phyloP scores from a whole-genome alignment of 2,329 filamentous ascomycete genomes.

The Paraphaeosphaeria minitans region DNA sequence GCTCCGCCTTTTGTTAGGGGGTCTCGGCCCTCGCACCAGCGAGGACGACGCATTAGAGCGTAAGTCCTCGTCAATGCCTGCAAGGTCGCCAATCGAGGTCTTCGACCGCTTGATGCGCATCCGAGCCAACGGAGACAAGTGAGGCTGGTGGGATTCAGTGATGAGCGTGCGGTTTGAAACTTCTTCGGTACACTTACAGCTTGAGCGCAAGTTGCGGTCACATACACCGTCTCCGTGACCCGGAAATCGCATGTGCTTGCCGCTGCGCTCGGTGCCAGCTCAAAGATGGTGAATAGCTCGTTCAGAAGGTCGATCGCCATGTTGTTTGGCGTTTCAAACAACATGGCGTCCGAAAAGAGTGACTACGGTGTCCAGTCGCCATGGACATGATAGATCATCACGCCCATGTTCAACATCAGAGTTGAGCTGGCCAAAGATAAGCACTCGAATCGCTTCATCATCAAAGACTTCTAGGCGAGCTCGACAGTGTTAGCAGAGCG shows the following conservation, averaged over 20 bases:
- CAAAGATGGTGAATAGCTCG: not conserved
- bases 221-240: constrained; percentile 20
- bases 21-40: constrained; percentile 42
- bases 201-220: constrained; percentile 4
- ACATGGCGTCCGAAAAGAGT: too few species aligned
- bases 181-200: too few species aligned
- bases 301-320: not conserved
- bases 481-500: too few species aligned
- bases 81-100: constrained; percentile 23
- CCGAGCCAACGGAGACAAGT: too few species aligned
- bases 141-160: too few species aligned
- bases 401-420: too few species aligned
- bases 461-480: too few species aligned
- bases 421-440: too few species aligned
- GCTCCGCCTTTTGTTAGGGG: constrained; percentile 51
- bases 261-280: not conserved
- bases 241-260: constrained; percentile 9
- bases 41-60: not conserved
- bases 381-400: too few species aligned
- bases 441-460: too few species aligned
- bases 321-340: not conserved
- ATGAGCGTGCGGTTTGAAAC: too few species aligned
- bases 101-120: constrained; percentile 31
- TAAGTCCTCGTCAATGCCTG: constrained; percentile 17
- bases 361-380: too few species aligned